These are phyloP conservation scores for Rhytidiadelphus loreus DNA, from an alignment of 225 moss, liverwort and hornwort species.

Conservation along the genomic window DNA sequence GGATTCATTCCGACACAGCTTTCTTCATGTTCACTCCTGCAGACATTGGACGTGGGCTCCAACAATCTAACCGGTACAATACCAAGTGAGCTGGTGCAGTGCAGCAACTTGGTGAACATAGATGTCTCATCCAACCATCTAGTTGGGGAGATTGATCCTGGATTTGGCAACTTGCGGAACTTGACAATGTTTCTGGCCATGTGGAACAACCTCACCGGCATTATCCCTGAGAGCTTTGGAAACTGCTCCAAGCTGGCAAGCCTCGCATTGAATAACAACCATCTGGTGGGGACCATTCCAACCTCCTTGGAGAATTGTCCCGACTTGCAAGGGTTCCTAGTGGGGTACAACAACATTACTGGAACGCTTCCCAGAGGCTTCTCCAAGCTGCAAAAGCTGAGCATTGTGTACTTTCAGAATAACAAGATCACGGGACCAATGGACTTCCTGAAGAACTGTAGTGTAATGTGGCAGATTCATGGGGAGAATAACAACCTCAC, in stretches of 20 bases:
- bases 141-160: neutral
- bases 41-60: conserved; percentile 8
- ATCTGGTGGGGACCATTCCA: conserved; percentile 16
- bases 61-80: conserved; percentile 19
- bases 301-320: conserved; percentile 10
- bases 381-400: conserved; percentile 24
- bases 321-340: conserved; percentile 19
- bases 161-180: conserved; percentile 12
- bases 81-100: neutral
- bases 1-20: conserved; percentile 8
- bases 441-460: conserved; percentile 15
- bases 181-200: neutral
- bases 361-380: conserved; percentile 16
- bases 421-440: conserved; percentile 9
- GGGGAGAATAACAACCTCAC: conserved; percentile 25
- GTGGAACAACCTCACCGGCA: conserved; percentile 9
- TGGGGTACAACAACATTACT: conserved; percentile 18
- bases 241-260: conserved; percentile 13
- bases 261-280: neutral
- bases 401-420: conserved; percentile 13
- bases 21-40: neutral
- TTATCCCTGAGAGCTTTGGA: conserved; percentile 20
- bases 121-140: conserved; percentile 18
- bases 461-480: conserved; percentile 18
- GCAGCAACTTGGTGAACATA: neutral